phyloP scores from a whole-genome alignment of 164 flowering plant species.

The Houttuynia cordata region DNA sequence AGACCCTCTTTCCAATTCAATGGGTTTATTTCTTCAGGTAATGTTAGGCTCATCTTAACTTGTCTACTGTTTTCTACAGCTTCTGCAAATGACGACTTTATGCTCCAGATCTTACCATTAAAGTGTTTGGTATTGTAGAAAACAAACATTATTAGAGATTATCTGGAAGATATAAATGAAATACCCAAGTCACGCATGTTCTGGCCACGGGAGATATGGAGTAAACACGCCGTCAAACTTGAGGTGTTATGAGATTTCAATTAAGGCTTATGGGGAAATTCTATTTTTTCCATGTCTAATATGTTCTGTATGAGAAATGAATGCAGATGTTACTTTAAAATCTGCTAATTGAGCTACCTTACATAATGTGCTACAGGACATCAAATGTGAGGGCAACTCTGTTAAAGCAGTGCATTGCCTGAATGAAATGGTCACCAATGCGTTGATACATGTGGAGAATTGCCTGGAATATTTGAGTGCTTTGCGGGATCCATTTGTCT shows the following conservation, averaged over 20 bases:
- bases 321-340: background rate
- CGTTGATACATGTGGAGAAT: slow-evolving; percentile 68
- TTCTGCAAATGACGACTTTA: background rate
- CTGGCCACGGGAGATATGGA: slow-evolving; percentile 98
- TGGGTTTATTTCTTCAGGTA: slow-evolving; percentile 99
- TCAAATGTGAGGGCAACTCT: slow-evolving; percentile 77
- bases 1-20: slow-evolving; percentile 82
- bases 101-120: background rate
- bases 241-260: slow-evolving; percentile 53
- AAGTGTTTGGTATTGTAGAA: slow-evolving; percentile 38
- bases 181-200: slow-evolving; percentile 96
- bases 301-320: background rate
- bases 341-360: too few species aligned
- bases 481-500: slow-evolving; percentile 49
- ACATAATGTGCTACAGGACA: slow-evolving; percentile 40
- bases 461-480: slow-evolving; percentile 69
- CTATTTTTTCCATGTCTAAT: background rate
- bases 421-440: slow-evolving; percentile 96
- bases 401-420: slow-evolving; percentile 76
- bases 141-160: slow-evolving; percentile 87
- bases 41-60: background rate
- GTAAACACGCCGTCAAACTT: slow-evolving; percentile 83
- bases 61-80: background rate
- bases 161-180: slow-evolving; percentile 94
- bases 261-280: too few species aligned